Evolutionary conservation across 2,329 filamentous ascomycete genomes (phyloP), one percentile per base, ranked within the genome.

Genomic region (Sclerotinia nivalis): DNA sequence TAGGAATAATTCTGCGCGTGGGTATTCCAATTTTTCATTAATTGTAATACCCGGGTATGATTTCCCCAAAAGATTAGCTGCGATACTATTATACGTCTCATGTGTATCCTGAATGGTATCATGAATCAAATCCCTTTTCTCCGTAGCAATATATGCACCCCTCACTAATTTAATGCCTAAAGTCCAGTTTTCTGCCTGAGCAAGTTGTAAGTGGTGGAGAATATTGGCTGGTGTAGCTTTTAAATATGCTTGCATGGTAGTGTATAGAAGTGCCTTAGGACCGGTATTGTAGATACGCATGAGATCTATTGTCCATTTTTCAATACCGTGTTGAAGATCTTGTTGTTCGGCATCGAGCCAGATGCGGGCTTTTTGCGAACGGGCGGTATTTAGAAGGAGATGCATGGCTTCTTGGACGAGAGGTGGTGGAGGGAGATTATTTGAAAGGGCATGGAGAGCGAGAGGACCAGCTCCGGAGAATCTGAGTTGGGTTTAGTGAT

Each of bases 1-100:
- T 28, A 97, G 83, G 37, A 97, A 87, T 31, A 96, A 80, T 72
- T 85, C 82, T 50, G 82, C 77, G 13, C 76, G 61, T 1, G 74
- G 68, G 69, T 74, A 72, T 45, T 4, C 18, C 8, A 47, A 47
- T 52, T 60, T 52, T 15, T 40, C 43, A 43, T 31, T 13, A 25
- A 61, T 12, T 37, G 70, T n/a, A 78, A 55, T 55, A 1, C 78
- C 80, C 76, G 71, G 81, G 80, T 72, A 67, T 79, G 81, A 73
- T 80, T 81, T 0, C 67, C 81, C 75, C 40, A 90, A 78, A 25
- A 82, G 72, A 20, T 80, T 75, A 59, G 83, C 81, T 15, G 85
- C 83, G 45, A 88, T 82, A n/a, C 80, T 81, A 73, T 90, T 85
- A 77, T 89, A 90, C 73, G 82, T 84, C 3, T 73, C 71, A 59